Conservation (phyloP, 2,329 filamentous ascomycete species). For the Magnaporthiopsis rhizophila region DNA sequence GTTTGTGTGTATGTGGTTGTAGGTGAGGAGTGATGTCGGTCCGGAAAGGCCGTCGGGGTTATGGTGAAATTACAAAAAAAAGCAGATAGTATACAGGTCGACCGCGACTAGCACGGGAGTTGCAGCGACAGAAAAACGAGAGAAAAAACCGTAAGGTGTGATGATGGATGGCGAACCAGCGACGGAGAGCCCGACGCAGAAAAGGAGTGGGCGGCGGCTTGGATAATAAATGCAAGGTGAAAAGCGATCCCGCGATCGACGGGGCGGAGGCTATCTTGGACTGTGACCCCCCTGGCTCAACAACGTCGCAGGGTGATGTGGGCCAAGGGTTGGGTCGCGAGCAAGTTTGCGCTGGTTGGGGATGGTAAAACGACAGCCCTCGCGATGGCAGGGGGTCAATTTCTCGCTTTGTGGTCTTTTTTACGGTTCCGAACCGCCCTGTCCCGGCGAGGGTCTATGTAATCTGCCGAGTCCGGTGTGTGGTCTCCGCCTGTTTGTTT, state of each 20-base stretch:
- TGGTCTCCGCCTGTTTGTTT: neutral
- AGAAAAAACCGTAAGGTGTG: neutral
- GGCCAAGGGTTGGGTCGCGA: constrained; percentile 2
- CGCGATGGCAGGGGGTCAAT: constrained; percentile 4
- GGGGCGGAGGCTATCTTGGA: neutral
- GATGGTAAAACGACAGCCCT: constrained; percentile 1
- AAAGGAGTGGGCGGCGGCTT: neutral
- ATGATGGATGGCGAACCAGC: neutral
- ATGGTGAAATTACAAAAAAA: neutral
- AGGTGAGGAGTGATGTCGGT: neutral
- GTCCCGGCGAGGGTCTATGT: neutral
- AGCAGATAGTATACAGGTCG: neutral
- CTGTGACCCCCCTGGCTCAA: neutral
- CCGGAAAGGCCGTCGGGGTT: neutral
- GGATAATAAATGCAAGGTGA: neutral
- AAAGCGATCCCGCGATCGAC: neutral
- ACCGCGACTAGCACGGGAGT: constrained; percentile 2
- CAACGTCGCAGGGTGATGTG: neutral
- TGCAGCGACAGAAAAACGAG: neutral
- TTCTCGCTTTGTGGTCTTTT: neutral
- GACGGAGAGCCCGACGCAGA: neutral
- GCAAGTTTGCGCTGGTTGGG: constrained; percentile 8
- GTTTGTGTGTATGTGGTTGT: neutral
- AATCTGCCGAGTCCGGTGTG: neutral
- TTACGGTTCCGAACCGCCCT: neutral